Conservation (phyloP, 768 basidiomycete genomes). For the Trametes gibbosa region DNA sequence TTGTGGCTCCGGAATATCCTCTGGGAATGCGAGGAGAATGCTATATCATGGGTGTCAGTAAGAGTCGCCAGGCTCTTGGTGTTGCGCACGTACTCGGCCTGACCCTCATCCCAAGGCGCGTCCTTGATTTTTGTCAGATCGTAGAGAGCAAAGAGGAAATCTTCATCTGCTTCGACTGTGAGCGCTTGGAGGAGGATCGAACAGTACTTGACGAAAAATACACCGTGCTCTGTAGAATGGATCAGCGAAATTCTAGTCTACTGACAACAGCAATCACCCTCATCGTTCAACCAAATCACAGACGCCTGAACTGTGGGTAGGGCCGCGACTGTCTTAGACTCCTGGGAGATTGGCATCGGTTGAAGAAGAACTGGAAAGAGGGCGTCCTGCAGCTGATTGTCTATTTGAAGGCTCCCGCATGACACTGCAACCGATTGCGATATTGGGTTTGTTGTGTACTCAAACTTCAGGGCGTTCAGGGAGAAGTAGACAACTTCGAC, state of each 20-base stretch:
- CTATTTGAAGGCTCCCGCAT: slow-evolving; percentile 87
- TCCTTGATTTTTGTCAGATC: slow-evolving; percentile 91
- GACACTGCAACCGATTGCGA: slow-evolving; percentile 80
- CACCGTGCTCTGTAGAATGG: slow-evolving; percentile 77
- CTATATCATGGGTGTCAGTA: slow-evolving; percentile 35
- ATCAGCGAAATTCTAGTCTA: not conserved
- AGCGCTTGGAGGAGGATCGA: slow-evolving; percentile 91
- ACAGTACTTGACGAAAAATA: slow-evolving; percentile 96
- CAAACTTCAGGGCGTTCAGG: slow-evolving; percentile 73
- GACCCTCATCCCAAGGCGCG: slow-evolving; percentile 80
- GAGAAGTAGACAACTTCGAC: slow-evolving; percentile 90
- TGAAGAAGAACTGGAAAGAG: slow-evolving; percentile 93
- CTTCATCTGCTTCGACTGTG: slow-evolving; percentile 96
- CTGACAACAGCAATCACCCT: slow-evolving; percentile 52
- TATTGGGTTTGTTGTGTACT: slow-evolving; percentile 75
- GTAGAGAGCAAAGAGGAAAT: slow-evolving; percentile 87
- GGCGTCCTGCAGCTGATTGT: slow-evolving; percentile 97
- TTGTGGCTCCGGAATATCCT: slow-evolving; percentile 68
- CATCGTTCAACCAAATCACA: slow-evolving; percentile 87
- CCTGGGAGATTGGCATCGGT: slow-evolving; percentile 82
- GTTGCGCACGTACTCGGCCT: slow-evolving; percentile 60
- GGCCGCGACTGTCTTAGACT: slow-evolving; percentile 71
- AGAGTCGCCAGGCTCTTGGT: not conserved
- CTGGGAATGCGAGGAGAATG: slow-evolving; percentile 67
- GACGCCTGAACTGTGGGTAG: slow-evolving; percentile 89